Conservation (phyloP, 345 rosid species). For the Arabidopsis thaliana region TAIR10.1 NC_003076.8:18302501-18303000, state of each 20-base stretch:
- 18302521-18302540: background rate
- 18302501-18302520: background rate
- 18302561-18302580: background rate
- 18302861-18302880: background rate
- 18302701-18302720: conserved; percentile 28
- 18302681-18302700: conserved; percentile 32
- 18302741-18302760: conserved; percentile 1
- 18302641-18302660: conserved; percentile 33
- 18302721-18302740: background rate
- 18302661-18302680: conserved; percentile 20
- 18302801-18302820: conserved; percentile 7
- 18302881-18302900: conserved; percentile 25
- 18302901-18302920: background rate
- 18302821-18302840: conserved; percentile 32
- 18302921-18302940: conserved; percentile 22
- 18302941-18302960: conserved; percentile 11
- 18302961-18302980: background rate
- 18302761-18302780: conserved; percentile 21
- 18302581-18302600: background rate
- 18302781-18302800: conserved; percentile 33
- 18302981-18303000: background rate
- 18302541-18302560: background rate
- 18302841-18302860: background rate
- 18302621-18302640: conserved; percentile 9
- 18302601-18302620: background rate